phyloP scores from a whole-genome alignment of 345 rosid species.

The Pseudoturritis turrita region DNA sequence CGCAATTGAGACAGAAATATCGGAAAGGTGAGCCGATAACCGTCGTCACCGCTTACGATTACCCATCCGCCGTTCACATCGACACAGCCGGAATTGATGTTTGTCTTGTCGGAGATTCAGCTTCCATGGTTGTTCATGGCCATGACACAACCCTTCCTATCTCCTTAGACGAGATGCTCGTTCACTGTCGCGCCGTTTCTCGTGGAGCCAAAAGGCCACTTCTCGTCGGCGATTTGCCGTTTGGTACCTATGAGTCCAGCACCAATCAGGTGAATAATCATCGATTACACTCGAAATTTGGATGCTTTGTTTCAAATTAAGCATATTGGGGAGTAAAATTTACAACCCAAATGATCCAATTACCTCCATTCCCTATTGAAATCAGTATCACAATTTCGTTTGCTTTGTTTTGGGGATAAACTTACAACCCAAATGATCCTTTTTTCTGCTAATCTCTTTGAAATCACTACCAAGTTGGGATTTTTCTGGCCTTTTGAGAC shows the following conservation, averaged over 20 bases:
- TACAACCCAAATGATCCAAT: background rate
- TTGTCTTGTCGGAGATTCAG: constrained; percentile 87
- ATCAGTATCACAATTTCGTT: background rate
- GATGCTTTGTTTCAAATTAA: background rate
- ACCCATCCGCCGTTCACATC: constrained; percentile 79
- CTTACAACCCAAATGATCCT: background rate
- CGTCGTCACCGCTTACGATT: constrained; percentile 79
- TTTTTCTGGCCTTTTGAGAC: background rate
- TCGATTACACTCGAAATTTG: background rate
- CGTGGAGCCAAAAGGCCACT: constrained; percentile 77
- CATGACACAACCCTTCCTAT: constrained; percentile 95
- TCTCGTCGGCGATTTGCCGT: constrained; percentile 92
- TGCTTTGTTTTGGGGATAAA: background rate
- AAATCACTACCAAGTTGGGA: background rate
- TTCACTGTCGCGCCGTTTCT: constrained; percentile 82
- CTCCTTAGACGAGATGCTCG: constrained; percentile 88
- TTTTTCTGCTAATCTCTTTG: background rate
- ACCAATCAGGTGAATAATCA: constrained; percentile 42
- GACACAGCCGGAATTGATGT: constrained; percentile 80
- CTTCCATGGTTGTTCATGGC: constrained; percentile 95
- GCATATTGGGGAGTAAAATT: background rate
- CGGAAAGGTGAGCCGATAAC: constrained; percentile 62
- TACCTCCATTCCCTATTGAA: background rate
- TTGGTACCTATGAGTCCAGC: constrained; percentile 83
- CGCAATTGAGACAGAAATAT: constrained; percentile 58